Evolutionary conservation across 2,329 filamentous ascomycete species (phyloP), one percentile per base, ranked within the genome.

Genomic region (Parascedosporium putredinis): DNA sequence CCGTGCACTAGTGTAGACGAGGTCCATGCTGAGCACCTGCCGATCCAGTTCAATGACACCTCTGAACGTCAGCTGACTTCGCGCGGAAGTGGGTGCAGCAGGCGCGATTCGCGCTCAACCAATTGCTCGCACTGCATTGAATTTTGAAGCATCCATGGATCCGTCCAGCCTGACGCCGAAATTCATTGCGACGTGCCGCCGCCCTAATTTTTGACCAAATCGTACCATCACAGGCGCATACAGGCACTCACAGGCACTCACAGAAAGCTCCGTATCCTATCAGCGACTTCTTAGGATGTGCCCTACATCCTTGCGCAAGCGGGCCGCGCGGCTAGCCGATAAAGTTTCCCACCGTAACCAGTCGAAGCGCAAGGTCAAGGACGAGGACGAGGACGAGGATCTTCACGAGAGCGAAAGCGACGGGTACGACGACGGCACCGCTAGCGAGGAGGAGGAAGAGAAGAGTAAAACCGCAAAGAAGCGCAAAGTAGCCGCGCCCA

Each of bases 401-500:
- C n/a, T n/a, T n/a, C n/a, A n/a, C n/a, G n/a, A 56, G 36, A 57
- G 60, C 14, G 57, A 61, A 27, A 53, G 53, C 2, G 58, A 60
- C n/a, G 57, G 61, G 29, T 53, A 54, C 2, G 58, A 59, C 47
- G 57, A 53, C 12, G 55, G 52, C 23, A 54, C 56, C 18, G 48
- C 52, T 33, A 42, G 38, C 14, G 38, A 42, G 12, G 55, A 59
- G 29, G 49, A 50, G 3, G 57, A n/a, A n/a, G n/a, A n/a, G n/a
- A n/a, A 58, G 53, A 57, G 29, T 55, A 62, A 62, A 51, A 49
- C 58, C 3, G 51, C 58, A 22, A 76, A 75, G 62, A 76, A 74
- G 59, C 64, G 66, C 53, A 70, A 64, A 55, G 63, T 63, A 16
- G 55, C 56, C 3, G 45, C 47, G 4, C 27, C 25, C 25, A 12